Base-by-base conservation (phyloP, 768 basidiomycete genomes). In the Heimioporus sp. region DNA sequence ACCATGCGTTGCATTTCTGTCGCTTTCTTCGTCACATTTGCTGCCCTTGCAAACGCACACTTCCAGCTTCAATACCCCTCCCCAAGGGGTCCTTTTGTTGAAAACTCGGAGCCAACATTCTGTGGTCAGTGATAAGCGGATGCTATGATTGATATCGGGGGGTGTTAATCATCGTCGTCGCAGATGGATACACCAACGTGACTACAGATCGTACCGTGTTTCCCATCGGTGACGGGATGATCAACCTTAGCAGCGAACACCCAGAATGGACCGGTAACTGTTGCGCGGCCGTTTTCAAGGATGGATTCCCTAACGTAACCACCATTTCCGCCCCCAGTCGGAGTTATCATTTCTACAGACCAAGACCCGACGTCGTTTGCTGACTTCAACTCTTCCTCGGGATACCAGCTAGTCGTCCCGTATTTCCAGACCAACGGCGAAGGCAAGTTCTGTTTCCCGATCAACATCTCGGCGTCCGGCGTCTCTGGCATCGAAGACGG, bases 1-100 rank as follows among this genome's bases (percentile, higher is more conserved):
- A 28, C 24, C 24, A 28, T 28, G 24, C 24, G 24, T 28, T 28
- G 24, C 24, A 28, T 28, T 28, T 28, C 24, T 28, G 4, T 3
- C 24, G 6, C 24, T 28, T 28, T 28, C 24, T 6, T 28, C 7
- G 24, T 5, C 21, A 24, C 21, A 24, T 24, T 24, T 13, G 61
- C 76, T 32, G 64, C 71, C 36, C 83, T 28, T 28, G 7, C 73
- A 30, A 73, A 71, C 43, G 90, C 89, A 10, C 91, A 95, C 68
- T 93, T 93, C 72, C 85, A 87, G 58, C 74, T 93, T 38, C 79
- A 85, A 61, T 92, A 81, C 66, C 92, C 92, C n/a, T 58, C 73
- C 1, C 84, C 89, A 13, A 77, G 92, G 42, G 92, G 92, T 2
- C 63, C 58, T 1, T 93, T 94, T 65, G 76, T 76, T 49, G 78